Evolutionary conservation across 805 yeast species (phyloP), one percentile per base, ranked within the genome.

Genomic region (Saccharomyces cerevisiae): DNA sequence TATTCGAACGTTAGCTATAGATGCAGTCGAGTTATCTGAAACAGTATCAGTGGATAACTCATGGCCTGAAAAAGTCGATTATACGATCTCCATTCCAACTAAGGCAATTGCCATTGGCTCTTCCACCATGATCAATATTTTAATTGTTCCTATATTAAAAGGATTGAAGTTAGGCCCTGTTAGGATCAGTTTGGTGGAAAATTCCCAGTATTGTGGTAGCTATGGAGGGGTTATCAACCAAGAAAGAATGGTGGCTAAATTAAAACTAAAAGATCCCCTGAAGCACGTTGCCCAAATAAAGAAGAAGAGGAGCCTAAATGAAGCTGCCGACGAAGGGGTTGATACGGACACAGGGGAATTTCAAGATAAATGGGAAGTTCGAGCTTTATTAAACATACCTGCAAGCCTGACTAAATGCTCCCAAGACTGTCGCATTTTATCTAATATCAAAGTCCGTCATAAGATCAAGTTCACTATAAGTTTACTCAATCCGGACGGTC

Each of bases 61-160:
- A 0, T 92, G 99, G 99, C 98, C 99, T 1, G 75, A 82, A 48
- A 92, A 92, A 67, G 89, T 94, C 31, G 98, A 94, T 64, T 92
- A 92, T 68, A 80, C 90, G 1, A 82, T 92, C 56, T 85, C 89
- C 53, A 83, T 87, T 6, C 97, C 98, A 0, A 76, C 90, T 24
- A 85, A 88, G 63, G 96, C 98, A 0, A 80, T 89, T 28, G 95
- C 97, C 0, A 84, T 92, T 47, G 99, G 99, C 1, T 84, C 96
- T 0, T 73, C 81, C 0, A 75, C 87, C 5, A 87, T 89, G 1
- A 78, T 92, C 6, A 79, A 83, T 60, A 76, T 92, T 61, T 74
- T 80, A 60, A 67, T 92, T 61, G 87, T 86, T 3, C 98, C 99
- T 0, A 71, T 92, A 47, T 70, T 82, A 49, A 94, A 94, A 68